Conservation (phyloP, 257 asterid species). For the Fraxinus quadrangulata region DNA sequence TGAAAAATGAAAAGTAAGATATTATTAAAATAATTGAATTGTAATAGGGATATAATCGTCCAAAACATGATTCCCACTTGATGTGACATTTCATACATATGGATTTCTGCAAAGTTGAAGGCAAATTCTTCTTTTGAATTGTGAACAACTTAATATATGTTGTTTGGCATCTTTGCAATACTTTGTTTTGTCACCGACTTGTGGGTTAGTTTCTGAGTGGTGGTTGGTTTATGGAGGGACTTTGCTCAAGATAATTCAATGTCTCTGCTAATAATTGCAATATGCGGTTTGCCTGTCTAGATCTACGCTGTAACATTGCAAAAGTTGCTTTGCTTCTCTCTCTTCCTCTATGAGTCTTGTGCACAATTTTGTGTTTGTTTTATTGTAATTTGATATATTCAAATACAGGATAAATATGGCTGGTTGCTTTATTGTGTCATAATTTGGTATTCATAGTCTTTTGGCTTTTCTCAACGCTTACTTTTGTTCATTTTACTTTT, state of each 20-base stretch:
- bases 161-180: background rate
- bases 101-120: background rate
- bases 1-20: no score
- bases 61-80: no score
- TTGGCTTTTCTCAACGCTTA: background rate
- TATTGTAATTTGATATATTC: constrained; percentile 12
- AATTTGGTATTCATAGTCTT: background rate
- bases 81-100: no score
- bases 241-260: background rate
- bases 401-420: constrained; percentile 4
- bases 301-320: constrained; percentile 1
- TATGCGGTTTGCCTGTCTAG: background rate
- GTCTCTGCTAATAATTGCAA: background rate
- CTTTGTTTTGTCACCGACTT: background rate
- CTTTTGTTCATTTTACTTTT: constrained; percentile 1
- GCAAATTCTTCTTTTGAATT: background rate
- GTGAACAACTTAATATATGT: background rate
- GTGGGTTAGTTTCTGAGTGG: constrained; percentile 4
- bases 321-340: constrained; percentile 8
- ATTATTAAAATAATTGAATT: no score
- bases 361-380: constrained; percentile 2
- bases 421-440: constrained; percentile 7
- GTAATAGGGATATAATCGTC: no score
- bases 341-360: background rate
- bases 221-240: constrained; percentile 13